Evolutionary conservation across 83 land plant genomes (phyloP).

Genomic region (Diphasiastrum complanatum): DNA sequence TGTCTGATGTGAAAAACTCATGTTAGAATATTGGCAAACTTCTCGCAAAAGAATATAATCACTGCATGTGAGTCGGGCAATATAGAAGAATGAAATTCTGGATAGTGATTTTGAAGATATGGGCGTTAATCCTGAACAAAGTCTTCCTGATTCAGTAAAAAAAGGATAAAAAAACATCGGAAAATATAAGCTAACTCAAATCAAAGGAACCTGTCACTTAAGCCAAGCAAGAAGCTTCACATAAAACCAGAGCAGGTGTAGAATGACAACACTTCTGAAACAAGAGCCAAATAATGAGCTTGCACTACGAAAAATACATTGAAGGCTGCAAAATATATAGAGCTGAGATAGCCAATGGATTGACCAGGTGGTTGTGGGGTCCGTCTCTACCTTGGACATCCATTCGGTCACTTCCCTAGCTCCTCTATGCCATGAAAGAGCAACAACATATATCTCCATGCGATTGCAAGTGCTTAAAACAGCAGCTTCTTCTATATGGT

Average conservation of each 20-base stretch:
- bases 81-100: neutral
- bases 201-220: neutral
- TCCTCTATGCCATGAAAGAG: constrained; percentile 93
- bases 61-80: too few species aligned
- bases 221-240: too few species aligned
- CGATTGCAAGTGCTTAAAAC: constrained; percentile 97
- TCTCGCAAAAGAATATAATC: too few species aligned
- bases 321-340: too few species aligned
- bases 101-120: neutral
- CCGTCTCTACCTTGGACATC: constrained; percentile 83
- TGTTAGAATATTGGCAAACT: neutral
- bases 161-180: neutral
- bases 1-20: constrained; percentile 40
- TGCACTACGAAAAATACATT: too few species aligned
- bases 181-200: neutral
- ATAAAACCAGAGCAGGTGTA: too few species aligned
- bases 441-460: constrained; percentile 93
- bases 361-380: neutral
- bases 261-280: too few species aligned
- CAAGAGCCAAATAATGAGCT: too few species aligned
- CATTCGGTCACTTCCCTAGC: constrained; percentile 92
- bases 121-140: neutral
- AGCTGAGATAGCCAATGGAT: neutral
- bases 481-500: constrained; percentile 96
- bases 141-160: neutral